Conservation (phyloP, 768 basidiomycete species). For the Lactarius deliciosus region DNA sequence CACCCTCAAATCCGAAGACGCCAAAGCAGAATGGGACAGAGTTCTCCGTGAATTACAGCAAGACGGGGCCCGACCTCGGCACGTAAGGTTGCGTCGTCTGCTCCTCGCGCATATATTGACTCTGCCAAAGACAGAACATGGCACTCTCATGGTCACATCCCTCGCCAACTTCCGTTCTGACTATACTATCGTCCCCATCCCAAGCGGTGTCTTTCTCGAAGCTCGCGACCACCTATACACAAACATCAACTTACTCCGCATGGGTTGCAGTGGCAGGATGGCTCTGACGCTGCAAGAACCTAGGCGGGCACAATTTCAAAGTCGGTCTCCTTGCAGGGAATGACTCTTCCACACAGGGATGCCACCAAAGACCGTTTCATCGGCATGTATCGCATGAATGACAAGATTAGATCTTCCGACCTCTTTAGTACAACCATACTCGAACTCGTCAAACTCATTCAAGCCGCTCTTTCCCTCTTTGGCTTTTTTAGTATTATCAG, state of each 20-base stretch:
- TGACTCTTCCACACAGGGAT: slow-evolving; percentile 47
- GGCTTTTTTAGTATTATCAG: slow-evolving; percentile 53
- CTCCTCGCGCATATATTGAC: slow-evolving; percentile 8
- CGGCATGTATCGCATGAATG: slow-evolving; percentile 61
- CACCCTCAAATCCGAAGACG: slow-evolving; percentile 43
- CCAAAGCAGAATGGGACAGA: slow-evolving; percentile 57
- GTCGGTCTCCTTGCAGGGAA: slow-evolving; percentile 1
- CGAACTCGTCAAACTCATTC: slow-evolving; percentile 73
- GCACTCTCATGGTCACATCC: slow-evolving; percentile 77
- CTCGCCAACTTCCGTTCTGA: slow-evolving; percentile 87
- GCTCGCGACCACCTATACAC: slow-evolving; percentile 68
- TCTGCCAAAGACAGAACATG: slow-evolving; percentile 53
- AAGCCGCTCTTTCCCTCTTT: slow-evolving; percentile 68
- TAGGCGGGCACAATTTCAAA: slow-evolving; percentile 42
- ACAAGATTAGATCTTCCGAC: slow-evolving; percentile 37
- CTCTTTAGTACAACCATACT: slow-evolving; percentile 67
- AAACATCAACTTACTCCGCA: slow-evolving; percentile 81
- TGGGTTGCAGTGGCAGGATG: slow-evolving; percentile 78
- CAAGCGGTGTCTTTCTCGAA: slow-evolving; percentile 63
- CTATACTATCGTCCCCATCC: slow-evolving; percentile 80
- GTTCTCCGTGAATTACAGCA: slow-evolving; percentile 60
- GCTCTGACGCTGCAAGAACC: slow-evolving; percentile 79
- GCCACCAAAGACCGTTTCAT: slow-evolving; percentile 80
- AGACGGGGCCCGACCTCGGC: slow-evolving; percentile 72
- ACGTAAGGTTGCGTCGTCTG: slow-evolving; percentile 40